Percentiles rank a stretch among this genome's conserved stretches.
These are phyloP conservation scores for Yamadazyma akitaensis DNA, from an alignment of 805 yeast genomes.

Conservation along the genomic window DNA sequence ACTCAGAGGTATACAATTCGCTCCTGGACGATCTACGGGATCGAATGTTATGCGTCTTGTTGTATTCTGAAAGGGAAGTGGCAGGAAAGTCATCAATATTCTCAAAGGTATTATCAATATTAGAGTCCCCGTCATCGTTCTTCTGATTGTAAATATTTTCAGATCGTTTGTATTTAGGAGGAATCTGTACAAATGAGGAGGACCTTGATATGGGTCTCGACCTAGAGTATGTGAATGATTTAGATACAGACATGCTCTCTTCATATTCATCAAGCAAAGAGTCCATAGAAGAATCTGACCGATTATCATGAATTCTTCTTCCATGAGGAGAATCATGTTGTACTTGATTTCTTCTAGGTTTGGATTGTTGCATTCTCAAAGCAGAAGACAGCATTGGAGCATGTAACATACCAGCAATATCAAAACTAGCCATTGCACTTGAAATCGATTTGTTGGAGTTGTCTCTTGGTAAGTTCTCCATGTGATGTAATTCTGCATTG, in stretches of 20 bases:
- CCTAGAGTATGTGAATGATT: conserved; percentile 19
- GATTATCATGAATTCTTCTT: conserved; percentile 9
- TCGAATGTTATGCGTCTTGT: conserved; percentile 20
- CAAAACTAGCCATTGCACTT: conserved; percentile 30
- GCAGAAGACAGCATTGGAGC: not conserved
- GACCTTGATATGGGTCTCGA: conserved; percentile 21
- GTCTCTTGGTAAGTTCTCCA: conserved; percentile 4
- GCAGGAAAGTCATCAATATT: conserved; percentile 26
- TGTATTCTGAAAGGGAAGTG: conserved; percentile 36
- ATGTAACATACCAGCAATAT: conserved; percentile 10
- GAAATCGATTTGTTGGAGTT: conserved; percentile 22
- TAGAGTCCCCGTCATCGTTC: not conserved
- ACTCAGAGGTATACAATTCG: conserved; percentile 41
- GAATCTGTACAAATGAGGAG: conserved; percentile 14
- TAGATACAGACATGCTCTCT: conserved; percentile 35
- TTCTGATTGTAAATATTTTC: not conserved
- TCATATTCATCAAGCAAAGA: conserved; percentile 43
- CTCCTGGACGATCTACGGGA: conserved; percentile 39
- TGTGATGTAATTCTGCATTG: not conserved
- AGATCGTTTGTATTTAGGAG: conserved; percentile 8
- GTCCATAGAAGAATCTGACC: conserved; percentile 34
- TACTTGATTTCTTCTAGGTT: conserved; percentile 11
- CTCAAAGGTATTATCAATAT: not conserved
- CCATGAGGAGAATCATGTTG: not conserved
- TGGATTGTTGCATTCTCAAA: conserved; percentile 9